Base-by-base conservation (phyloP, 768 basidiomycete genomes). In the Hypsizygus marmoreus region DNA sequence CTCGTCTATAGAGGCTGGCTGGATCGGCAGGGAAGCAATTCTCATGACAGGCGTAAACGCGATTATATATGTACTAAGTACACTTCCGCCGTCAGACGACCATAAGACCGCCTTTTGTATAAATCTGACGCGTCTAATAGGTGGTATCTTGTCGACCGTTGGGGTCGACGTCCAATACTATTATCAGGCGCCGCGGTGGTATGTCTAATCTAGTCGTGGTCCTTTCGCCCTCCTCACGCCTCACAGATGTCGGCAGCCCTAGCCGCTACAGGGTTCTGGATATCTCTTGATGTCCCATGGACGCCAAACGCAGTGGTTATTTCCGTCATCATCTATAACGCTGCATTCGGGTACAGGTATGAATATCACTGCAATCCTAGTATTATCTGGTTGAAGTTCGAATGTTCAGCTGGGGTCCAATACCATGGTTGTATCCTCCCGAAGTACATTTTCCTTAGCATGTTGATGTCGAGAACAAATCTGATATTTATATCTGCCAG, bases 41-140 rank as follows among this genome's bases (percentile, higher is more conserved):
- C 74, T 97, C 19, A 97, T 97, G 95, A 91, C 94, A 10, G 95
- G 94, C 1, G 88, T 97, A 60, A 97, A 97, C 58, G 82, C 87
- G 6, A 72, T 89, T 43, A 85, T 92, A 49, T 92, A 92, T 53
- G 59, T 91, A 17, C 67, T 88, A 10, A 86, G 84, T 59, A 90
- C 91, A 4, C 66, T 95, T 30, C 91, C 91, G 4, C 86, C 93
- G 87, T 92, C 51, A 48, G 87, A 53, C 26, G 43, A n/a, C n/a
- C n/a, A n/a, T n/a, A n/a, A n/a, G n/a, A n/a, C n/a, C n/a, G n/a
- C n/a, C n/a, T n/a, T n/a, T n/a, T n/a, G n/a, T n/a, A n/a, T n/a
- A n/a, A n/a, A n/a, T 46, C 10, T 57, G 35, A 37, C 43, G 35
- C 33, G 13, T 36, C 10, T n/a, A n/a, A 20, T 32, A 95, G 92